Conservation (phyloP, 176 grass and related monocot species). For the Eragrostis curvula region DNA sequence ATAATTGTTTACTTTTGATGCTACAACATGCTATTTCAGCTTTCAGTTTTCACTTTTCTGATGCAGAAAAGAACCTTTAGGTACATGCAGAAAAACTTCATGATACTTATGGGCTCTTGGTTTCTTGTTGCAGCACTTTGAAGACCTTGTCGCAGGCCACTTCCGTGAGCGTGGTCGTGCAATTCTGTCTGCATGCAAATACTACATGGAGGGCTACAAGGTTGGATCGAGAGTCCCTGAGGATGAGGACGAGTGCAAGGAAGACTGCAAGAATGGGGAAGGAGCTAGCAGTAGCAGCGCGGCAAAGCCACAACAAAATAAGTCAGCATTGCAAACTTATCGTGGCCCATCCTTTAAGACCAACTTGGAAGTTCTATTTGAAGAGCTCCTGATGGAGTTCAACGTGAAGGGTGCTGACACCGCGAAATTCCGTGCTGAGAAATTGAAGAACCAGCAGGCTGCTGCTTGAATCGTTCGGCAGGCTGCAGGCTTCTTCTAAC, state of each 20-base stretch:
- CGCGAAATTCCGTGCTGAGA: slow-evolving; percentile 61
- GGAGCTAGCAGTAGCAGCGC: slow-evolving; percentile 38
- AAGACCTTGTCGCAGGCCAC: slow-evolving; percentile 75
- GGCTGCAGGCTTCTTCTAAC: neutral
- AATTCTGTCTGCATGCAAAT: slow-evolving; percentile 73
- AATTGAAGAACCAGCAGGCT: slow-evolving; percentile 47
- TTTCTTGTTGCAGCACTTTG: slow-evolving; percentile 81
- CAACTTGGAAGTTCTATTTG: slow-evolving; percentile 58
- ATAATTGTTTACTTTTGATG: neutral
- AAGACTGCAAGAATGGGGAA: slow-evolving; percentile 10
- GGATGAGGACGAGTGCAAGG: slow-evolving; percentile 36
- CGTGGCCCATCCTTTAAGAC: slow-evolving; percentile 40
- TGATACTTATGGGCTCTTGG: slow-evolving; percentile 12
- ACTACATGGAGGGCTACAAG: slow-evolving; percentile 71
- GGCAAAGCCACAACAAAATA: slow-evolving; percentile 5
- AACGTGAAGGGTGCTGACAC: slow-evolving; percentile 89
- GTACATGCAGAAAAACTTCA: slow-evolving; percentile 7
- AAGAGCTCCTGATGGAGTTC: slow-evolving; percentile 94
- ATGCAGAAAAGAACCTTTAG: too few relatives aligned
- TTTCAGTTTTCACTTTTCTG: too few relatives aligned
- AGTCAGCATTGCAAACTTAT: neutral
- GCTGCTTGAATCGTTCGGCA: slow-evolving; percentile 32
- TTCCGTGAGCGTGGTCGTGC: slow-evolving; percentile 58
- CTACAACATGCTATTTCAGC: neutral
- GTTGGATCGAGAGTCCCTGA: slow-evolving; percentile 66